These are phyloP conservation scores for Gigaspora rosea DNA, from an alignment of 192 early-diverging fungal species.

Conservation along the genomic window DNA sequence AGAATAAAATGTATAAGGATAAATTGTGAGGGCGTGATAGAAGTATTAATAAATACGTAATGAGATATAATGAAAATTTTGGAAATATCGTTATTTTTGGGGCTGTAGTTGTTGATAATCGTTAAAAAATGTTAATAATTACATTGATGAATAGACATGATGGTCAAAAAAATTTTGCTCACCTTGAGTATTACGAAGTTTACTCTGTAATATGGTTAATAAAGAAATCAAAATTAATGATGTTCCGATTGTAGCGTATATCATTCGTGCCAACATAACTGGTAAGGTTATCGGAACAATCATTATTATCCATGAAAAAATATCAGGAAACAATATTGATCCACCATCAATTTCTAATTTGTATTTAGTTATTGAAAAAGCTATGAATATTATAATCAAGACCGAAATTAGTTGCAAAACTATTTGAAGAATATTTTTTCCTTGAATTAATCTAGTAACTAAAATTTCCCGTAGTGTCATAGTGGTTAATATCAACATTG, in stretches of 20 bases:
- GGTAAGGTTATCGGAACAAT: no score
- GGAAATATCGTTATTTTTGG: slow-evolving; percentile 29
- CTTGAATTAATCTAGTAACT: not conserved
- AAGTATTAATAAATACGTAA: slow-evolving; percentile 63
- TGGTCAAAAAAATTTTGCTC: no score
- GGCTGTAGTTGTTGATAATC: not conserved
- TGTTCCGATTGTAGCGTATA: no score
- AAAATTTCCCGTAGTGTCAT: slow-evolving; percentile 14
- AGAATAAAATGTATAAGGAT: slow-evolving; percentile 57
- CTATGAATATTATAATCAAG: not conserved
- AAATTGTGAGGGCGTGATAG: slow-evolving; percentile 66
- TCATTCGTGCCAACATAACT: no score
- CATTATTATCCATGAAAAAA: not conserved
- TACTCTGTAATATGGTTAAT: no score
- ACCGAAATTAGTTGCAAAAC: not conserved
- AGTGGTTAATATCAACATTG: slow-evolving; percentile 10
- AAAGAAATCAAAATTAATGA: no score
- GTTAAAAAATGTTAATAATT: not conserved
- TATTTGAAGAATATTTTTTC: not conserved
- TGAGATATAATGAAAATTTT: slow-evolving; percentile 42
- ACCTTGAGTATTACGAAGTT: no score
- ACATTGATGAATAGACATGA: not conserved
- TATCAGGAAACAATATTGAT: not conserved
- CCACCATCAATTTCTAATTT: not conserved
- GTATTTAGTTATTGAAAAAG: not conserved